phyloP scores from a whole-genome alignment of 2,329 filamentous ascomycete genomes.

The Ambrosiella xylebori region DNA sequence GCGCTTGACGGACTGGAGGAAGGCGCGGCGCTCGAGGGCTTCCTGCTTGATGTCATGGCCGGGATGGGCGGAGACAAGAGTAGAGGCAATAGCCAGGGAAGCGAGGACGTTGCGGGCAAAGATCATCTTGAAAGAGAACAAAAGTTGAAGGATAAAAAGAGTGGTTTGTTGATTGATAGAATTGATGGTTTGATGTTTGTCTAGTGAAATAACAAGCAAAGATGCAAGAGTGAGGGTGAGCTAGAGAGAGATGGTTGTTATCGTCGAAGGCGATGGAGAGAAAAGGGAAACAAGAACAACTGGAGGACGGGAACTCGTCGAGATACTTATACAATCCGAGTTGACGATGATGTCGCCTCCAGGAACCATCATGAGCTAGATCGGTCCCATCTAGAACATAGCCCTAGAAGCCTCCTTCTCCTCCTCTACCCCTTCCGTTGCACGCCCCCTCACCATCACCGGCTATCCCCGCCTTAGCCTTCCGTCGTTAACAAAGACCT shows the following conservation, averaged over 20 bases:
- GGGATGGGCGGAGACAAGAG: conserved; percentile 24
- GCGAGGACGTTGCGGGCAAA: conserved; percentile 9
- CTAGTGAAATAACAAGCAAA: background rate
- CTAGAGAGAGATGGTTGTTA: background rate
- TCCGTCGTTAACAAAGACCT: no score
- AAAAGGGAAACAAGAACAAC: background rate
- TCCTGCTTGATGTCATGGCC: conserved; percentile 32
- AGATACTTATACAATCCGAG: conserved; percentile 9
- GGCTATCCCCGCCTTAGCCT: no score
- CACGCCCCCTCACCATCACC: no score
- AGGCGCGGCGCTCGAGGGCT: conserved; percentile 31
- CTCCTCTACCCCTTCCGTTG: no score
- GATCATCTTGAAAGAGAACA: conserved; percentile 3
- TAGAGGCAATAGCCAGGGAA: conserved; percentile 11
- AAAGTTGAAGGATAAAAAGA: background rate
- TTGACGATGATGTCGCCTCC: background rate
- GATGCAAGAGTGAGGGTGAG: background rate
- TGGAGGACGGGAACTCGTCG: background rate
- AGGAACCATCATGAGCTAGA: background rate
- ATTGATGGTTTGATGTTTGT: background rate
- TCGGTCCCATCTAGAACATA: background rate
- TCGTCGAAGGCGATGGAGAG: background rate
- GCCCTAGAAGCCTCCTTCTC: no score
- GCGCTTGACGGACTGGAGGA: conserved; percentile 23
- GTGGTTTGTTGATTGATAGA: background rate